A percentile compares a stretch with the other conserved stretches of the same genome.
Conservation (phyloP, 805 yeast genomes). For the Yarrowia sp. region DNA sequence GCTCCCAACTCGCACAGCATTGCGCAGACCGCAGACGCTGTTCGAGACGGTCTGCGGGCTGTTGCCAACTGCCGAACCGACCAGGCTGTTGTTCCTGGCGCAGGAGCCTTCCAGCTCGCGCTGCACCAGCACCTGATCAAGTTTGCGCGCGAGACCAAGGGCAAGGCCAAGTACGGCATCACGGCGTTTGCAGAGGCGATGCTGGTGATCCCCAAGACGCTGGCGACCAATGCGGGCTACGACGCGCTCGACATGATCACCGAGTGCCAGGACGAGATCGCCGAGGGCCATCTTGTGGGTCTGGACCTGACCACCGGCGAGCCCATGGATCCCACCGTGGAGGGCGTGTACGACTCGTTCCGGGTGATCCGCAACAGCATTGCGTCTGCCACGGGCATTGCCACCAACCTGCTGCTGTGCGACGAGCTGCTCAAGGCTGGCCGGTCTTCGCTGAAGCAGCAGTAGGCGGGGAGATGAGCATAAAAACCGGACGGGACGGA, state of each 20-base stretch:
- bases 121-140: constrained; percentile 64
- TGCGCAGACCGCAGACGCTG: constrained; percentile 93
- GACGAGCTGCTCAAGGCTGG: constrained; percentile 98
- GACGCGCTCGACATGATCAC: constrained; percentile 89
- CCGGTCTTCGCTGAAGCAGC: constrained; percentile 77
- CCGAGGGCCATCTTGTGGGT: constrained; percentile 81
- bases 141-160: constrained; percentile 59
- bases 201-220: constrained; percentile 86
- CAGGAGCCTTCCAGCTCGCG: constrained; percentile 90
- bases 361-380: constrained; percentile 91
- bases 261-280: constrained; percentile 83
- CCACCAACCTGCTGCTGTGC: constrained; percentile 86
- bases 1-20: constrained; percentile 89
- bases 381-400: constrained; percentile 89
- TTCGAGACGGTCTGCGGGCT: constrained; percentile 93
- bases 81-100: constrained; percentile 87
- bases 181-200: constrained; percentile 92
- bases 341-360: constrained; percentile 96
- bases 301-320: constrained; percentile 89
- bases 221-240: constrained; percentile 87
- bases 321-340: constrained; percentile 90
- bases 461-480: neutral
- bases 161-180: constrained; percentile 85
- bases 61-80: constrained; percentile 90
- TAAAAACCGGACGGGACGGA: neutral